Percentiles rank a stretch among this genome's conserved stretches.
phyloP scores from a whole-genome alignment of 164 flowering plant genomes.

The Dillenia turbinata region DNA sequence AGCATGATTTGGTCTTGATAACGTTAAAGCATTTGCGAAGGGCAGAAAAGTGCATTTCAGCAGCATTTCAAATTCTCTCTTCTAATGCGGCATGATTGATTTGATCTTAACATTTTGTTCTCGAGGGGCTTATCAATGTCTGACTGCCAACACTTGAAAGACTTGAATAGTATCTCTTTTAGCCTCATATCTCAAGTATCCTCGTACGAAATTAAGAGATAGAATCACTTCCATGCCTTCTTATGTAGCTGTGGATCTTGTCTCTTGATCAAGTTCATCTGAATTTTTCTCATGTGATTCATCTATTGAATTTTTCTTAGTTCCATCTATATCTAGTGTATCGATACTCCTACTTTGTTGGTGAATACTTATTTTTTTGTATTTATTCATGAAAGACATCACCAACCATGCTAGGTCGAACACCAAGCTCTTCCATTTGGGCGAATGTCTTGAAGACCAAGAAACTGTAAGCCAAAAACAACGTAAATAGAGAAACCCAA shows the following conservation, averaged over 20 bases:
- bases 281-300: not conserved
- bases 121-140: too few relatives aligned
- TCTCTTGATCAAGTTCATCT: not conserved
- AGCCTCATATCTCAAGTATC: too few relatives aligned
- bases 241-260: not conserved
- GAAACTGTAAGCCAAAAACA: not conserved
- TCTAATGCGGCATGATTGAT: too few relatives aligned
- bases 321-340: conserved; percentile 22
- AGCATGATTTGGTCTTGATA: too few relatives aligned
- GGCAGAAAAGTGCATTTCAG: too few relatives aligned
- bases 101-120: too few relatives aligned
- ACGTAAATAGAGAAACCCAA: not conserved
- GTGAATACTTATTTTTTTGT: conserved; percentile 77
- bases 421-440: conserved; percentile 94
- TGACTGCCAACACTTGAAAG: too few relatives aligned
- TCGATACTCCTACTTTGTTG: conserved; percentile 73
- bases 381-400: conserved; percentile 73
- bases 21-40: too few relatives aligned
- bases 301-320: not conserved
- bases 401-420: conserved; percentile 70
- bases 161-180: too few relatives aligned
- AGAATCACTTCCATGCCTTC: not conserved
- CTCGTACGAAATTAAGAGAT: too few relatives aligned
- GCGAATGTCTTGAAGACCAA: conserved; percentile 60
- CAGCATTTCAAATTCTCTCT: too few relatives aligned